These are phyloP conservation scores for Pholiota adiposa DNA, from an alignment of 1,284 basidiomycete species.

Conservation along the genomic window DNA sequence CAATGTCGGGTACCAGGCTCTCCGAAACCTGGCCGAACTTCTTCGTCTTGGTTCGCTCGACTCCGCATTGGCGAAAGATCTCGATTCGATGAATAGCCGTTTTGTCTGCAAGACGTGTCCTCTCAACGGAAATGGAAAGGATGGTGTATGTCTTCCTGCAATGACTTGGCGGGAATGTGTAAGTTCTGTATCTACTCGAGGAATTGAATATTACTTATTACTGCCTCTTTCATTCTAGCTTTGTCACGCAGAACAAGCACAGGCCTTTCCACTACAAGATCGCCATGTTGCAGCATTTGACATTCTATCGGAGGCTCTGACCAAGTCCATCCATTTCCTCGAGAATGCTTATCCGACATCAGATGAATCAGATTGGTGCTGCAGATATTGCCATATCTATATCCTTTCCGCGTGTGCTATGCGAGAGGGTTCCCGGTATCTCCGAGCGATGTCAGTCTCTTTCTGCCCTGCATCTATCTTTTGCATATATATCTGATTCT, in stretches of 20 bases:
- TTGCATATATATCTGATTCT: no score
- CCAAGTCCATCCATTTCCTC: not conserved
- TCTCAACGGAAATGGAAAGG: not conserved
- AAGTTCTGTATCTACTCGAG: not conserved
- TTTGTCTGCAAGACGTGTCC: not conserved
- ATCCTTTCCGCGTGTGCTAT: no score
- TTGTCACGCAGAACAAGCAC: not conserved
- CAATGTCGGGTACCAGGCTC: not conserved
- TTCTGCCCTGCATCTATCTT: no score
- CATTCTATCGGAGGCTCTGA: not conserved
- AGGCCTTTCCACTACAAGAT: not conserved
- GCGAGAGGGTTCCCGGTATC: no score
- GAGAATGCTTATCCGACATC: no score
- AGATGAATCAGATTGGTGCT: not conserved
- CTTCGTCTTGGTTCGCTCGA: not conserved
- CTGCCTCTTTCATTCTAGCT: not conserved
- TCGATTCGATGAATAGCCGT: not conserved
- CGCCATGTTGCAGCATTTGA: not conserved
- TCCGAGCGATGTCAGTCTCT: no score
- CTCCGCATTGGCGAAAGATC: not conserved
- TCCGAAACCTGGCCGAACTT: not conserved
- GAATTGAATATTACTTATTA: not conserved
- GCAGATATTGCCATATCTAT: not conserved
- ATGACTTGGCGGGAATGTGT: not conserved
- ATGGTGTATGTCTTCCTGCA: not conserved